Percentiles rank a stretch among this genome's conserved stretches.
phyloP scores from a whole-genome alignment of 495 filamentous ascomycete genomes.

The Trichoderma gamsii region DNA sequence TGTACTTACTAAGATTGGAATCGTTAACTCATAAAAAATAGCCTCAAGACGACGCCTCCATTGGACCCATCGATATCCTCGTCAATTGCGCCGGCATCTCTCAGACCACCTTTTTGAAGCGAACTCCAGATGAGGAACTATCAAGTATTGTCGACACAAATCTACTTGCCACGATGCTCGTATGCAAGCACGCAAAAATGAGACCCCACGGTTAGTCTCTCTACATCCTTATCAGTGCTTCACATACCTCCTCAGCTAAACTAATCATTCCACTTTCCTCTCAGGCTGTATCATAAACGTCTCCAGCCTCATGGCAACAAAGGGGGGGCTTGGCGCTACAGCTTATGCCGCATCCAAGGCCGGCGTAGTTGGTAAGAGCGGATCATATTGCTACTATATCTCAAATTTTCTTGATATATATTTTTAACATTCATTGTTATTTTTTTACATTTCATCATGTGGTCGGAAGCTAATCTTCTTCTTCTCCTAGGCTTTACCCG shows the following conservation, averaged over 20 bases:
- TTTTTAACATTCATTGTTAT: slow-evolving; percentile 18
- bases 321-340: slow-evolving; percentile 57
- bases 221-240: not conserved
- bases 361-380: slow-evolving; percentile 55
- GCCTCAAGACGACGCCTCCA: not conserved
- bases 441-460: not conserved
- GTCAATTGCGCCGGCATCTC: slow-evolving; percentile 72
- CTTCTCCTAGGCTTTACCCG: slow-evolving; percentile 53
- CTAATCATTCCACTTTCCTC: not conserved
- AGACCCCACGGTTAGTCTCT: slow-evolving; percentile 30
- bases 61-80: slow-evolving; percentile 48
- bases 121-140: slow-evolving; percentile 34
- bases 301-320: slow-evolving; percentile 61
- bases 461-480: not conserved
- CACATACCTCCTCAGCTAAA: not conserved
- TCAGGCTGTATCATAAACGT: slow-evolving; percentile 71
- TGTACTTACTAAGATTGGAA: not conserved
- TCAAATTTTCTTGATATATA: slow-evolving; percentile 17
- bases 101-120: slow-evolving; percentile 51
- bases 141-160: slow-evolving; percentile 57
- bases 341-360: slow-evolving; percentile 78
- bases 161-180: slow-evolving; percentile 62
- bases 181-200: slow-evolving; percentile 54
- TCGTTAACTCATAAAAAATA: not conserved
- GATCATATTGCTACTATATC: slow-evolving; percentile 1